Conservation (phyloP, 2,329 filamentous ascomycete genomes). For the Ascochyta pisi region DNA sequence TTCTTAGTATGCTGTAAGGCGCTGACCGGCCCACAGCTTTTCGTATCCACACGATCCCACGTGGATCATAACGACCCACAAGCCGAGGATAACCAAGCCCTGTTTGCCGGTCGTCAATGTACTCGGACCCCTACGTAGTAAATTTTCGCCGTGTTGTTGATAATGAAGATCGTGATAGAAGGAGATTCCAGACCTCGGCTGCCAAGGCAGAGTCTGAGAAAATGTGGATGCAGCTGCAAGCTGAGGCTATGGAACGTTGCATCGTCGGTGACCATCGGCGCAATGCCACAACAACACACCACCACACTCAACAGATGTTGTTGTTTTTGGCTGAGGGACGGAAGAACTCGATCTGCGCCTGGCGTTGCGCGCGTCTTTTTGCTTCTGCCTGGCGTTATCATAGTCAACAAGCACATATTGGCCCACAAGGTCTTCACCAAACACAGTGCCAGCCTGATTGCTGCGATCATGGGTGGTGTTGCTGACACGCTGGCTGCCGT, state of each 20-base stretch:
- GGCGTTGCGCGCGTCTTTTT: background rate
- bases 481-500: conserved; percentile 13
- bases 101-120: conserved; percentile 5
- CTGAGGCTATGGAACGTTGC: conserved; percentile 32
- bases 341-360: background rate
- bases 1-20: background rate
- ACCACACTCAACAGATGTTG: conserved; percentile 7
- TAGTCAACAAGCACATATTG: background rate
- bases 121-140: background rate
- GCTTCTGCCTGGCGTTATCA: background rate
- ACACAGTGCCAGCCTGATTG: background rate
- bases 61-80: conserved; percentile 2
- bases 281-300: conserved; percentile 21
- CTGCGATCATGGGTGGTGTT: conserved; percentile 1
- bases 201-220: conserved; percentile 1
- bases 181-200: background rate
- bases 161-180: background rate
- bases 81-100: conserved; percentile 10
- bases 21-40: background rate
- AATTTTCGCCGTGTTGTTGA: background rate
- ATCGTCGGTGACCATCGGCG: conserved; percentile 37
- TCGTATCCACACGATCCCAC: conserved; percentile 8
- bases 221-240: conserved; percentile 13
- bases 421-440: background rate
- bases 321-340: conserved; percentile 2